Evolutionary conservation across 148 eudicot species (phyloP), one percentile per base, ranked within the genome.

Genomic region (Selenicereus undatus): DNA sequence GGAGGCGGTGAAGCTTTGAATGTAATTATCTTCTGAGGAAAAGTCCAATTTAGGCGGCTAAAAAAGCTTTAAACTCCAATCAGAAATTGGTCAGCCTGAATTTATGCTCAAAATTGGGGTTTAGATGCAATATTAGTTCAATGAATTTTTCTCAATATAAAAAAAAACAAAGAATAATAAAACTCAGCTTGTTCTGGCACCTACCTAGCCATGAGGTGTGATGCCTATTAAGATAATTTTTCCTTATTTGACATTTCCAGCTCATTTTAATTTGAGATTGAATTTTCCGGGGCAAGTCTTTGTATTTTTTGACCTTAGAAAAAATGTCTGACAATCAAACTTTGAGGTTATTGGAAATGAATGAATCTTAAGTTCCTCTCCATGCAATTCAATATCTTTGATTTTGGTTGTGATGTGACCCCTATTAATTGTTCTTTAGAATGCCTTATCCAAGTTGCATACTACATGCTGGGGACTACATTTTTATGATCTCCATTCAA

Each of bases 261-360:
- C 69, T 64, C 29, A 64, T 64, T 64, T 64, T n/a, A 64, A 64
- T n/a, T 64, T 64, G 0, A 64, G 69, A 1, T 8, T 64, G 69
- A n/a, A n/a, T 24, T 64, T 64, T 64, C 29, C 22, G 3, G 26
- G 7, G 8, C 69, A 24, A 24, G 11, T 64, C 69, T 9, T 64
- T 64, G 69, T n/a, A 64, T n/a, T n/a, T 64, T 64, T 64, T 64
- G 13, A 64, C 69, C 69, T 64, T n/a, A 64, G 74, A 36, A 50
- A 71, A 35, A 20, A 71, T 8, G 30, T 10, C 69, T 1, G 9
- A 71, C 12, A 18, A 18, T 35, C 45, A 71, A 24, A 24, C 24
- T 24, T 64, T 24, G 69, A 24, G 29, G 69, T 0, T 64, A 11
- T 64, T 64, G 69, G 43, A 39, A 39, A 39, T 7, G 43, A 39